Percentiles rank a stretch among this genome's conserved stretches.
phyloP scores from a whole-genome alignment of 1,139 yeast genomes.

The Taphrina deformans region DNA sequence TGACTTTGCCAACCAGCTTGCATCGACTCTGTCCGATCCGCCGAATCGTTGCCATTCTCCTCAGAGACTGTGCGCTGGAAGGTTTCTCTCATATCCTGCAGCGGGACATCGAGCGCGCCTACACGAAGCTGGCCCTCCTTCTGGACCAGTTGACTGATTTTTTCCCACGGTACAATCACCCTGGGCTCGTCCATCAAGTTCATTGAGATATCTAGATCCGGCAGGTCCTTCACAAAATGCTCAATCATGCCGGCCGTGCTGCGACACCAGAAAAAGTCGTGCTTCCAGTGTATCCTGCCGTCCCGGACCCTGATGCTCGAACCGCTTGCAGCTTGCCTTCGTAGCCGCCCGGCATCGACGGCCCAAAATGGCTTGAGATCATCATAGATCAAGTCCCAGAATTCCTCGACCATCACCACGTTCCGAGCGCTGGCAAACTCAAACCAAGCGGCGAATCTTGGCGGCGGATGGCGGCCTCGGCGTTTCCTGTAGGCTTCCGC shows the following conservation, averaged over 20 bases:
- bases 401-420: constrained; percentile 37
- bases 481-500: not conserved
- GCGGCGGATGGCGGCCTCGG: constrained; percentile 38
- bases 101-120: not conserved
- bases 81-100: not conserved
- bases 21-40: not conserved
- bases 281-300: not conserved
- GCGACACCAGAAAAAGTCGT: constrained; percentile 7
- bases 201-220: constrained; percentile 41
- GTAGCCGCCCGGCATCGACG: constrained; percentile 35
- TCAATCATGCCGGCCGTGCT: constrained; percentile 33
- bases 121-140: not conserved
- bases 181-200: constrained; percentile 40
- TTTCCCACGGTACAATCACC: constrained; percentile 37
- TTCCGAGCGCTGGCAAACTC: constrained; percentile 37
- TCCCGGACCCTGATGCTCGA: constrained; percentile 18
- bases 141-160: not conserved
- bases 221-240: constrained; percentile 37
- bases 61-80: not conserved
- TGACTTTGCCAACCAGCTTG: not conserved
- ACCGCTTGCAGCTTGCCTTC: constrained; percentile 36
- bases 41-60: not conserved
- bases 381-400: constrained; percentile 36
- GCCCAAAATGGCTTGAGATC: constrained; percentile 40
- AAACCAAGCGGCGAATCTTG: constrained; percentile 40